phyloP scores from a whole-genome alignment of 495 filamentous ascomycete genomes.

The Tuber borchii region DNA sequence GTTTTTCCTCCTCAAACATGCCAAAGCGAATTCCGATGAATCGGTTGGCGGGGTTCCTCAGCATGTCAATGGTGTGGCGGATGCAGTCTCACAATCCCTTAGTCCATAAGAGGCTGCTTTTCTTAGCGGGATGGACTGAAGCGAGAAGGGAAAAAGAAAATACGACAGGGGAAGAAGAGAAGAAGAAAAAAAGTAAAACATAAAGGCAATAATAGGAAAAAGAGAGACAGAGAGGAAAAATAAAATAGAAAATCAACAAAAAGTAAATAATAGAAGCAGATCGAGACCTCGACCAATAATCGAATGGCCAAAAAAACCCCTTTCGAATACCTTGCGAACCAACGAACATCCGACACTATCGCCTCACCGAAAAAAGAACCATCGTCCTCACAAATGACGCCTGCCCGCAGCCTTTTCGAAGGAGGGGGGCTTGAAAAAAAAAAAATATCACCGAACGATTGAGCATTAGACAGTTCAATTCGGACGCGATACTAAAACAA shows the following conservation, averaged over 20 bases:
- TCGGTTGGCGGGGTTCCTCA: conserved; percentile 42
- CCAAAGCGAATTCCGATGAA: conserved; percentile 40
- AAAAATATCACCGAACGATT: background rate
- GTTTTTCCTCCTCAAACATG: conserved; percentile 27
- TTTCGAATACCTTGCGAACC: conserved; percentile 30
- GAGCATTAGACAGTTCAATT: background rate
- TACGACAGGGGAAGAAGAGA: background rate
- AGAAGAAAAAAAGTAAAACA: background rate
- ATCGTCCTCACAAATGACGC: conserved; percentile 31
- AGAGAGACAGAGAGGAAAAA: background rate
- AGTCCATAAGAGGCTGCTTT: conserved; percentile 33
- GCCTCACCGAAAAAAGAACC: conserved; percentile 33
- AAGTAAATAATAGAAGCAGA: conserved; percentile 21
- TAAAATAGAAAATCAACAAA: background rate
- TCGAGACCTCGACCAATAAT: conserved; percentile 39
- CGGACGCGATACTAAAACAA: conserved; percentile 1
- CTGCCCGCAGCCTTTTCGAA: conserved; percentile 27
- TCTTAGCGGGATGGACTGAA: conserved; percentile 35
- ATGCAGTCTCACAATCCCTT: conserved; percentile 36
- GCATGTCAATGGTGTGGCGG: conserved; percentile 38
- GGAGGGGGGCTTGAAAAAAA: background rate
- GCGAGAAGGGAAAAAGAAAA: conserved; percentile 11
- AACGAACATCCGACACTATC: conserved; percentile 32
- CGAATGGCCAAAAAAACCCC: conserved; percentile 28
- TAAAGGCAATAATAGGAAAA: background rate